phyloP scores from a whole-genome alignment of 1,139 yeast genomes.

The Hansenula lynferdii region DNA sequence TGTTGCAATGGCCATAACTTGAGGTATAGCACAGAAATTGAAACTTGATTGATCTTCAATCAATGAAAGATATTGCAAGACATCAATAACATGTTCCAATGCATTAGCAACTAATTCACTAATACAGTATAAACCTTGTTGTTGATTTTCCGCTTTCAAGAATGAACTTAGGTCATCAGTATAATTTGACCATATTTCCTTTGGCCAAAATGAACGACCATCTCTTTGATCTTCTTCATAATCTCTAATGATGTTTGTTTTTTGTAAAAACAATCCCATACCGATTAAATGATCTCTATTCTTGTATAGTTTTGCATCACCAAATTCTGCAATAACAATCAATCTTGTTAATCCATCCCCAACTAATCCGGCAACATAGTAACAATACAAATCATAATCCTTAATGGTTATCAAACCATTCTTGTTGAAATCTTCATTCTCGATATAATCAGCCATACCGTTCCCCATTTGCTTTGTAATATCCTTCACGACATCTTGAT shows the following conservation, averaged over 20 bases:
- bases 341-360: slow-evolving; percentile 92
- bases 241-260: slow-evolving; percentile 94
- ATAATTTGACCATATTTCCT: slow-evolving; percentile 86
- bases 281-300: slow-evolving; percentile 62
- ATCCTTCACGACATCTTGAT: slow-evolving; percentile 73
- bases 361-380: slow-evolving; percentile 95
- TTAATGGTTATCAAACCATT: slow-evolving; percentile 73
- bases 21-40: slow-evolving; percentile 95
- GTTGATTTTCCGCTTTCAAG: slow-evolving; percentile 37
- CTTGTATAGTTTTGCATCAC: slow-evolving; percentile 47
- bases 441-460: slow-evolving; percentile 95
- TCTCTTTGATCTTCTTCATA: slow-evolving; percentile 89
- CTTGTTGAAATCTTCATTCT: slow-evolving; percentile 70
- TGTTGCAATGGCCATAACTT: slow-evolving; percentile 97
- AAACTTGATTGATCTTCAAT: slow-evolving; percentile 80
- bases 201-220: slow-evolving; percentile 96
- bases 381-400: slow-evolving; percentile 90
- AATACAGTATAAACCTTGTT: slow-evolving; percentile 67
- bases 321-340: slow-evolving; percentile 64
- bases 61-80: slow-evolving; percentile 68
- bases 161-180: slow-evolving; percentile 61
- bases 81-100: slow-evolving; percentile 72
- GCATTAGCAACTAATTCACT: slow-evolving; percentile 81
- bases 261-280: slow-evolving; percentile 94
- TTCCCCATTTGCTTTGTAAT: slow-evolving; percentile 87